Evolutionary conservation across 108 stramenopile species (phyloP).

Genomic region (Aurantiochytrium sp.): DNA sequence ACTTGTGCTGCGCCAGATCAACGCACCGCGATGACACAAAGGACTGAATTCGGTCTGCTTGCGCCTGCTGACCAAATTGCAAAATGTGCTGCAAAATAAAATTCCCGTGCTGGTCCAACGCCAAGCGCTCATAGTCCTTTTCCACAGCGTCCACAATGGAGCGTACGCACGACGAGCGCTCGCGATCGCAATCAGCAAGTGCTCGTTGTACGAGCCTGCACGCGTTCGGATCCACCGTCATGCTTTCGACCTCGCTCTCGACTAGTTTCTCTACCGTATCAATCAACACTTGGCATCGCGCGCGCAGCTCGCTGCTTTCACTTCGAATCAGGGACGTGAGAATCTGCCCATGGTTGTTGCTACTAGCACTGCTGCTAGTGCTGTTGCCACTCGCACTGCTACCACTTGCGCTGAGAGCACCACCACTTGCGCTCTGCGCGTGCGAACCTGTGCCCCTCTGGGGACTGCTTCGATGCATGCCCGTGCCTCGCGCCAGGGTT

Average conservation of each 20-base stretch:
- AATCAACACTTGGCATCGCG: not conserved
- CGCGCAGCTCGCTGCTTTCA: not conserved
- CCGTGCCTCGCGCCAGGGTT: not conserved
- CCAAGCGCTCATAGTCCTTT: not conserved
- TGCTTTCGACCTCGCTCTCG: not conserved
- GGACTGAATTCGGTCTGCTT: not conserved
- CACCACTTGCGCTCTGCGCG: no score
- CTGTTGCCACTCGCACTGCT: no score
- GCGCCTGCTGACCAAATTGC: not conserved
- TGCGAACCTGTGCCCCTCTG: no score
- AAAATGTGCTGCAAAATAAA: constrained; percentile 9
- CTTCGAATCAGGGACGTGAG: not conserved
- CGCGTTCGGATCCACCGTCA: not conserved
- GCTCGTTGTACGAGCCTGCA: not conserved
- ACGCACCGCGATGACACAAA: not conserved
- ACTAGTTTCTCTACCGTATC: not conserved
- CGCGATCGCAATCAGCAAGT: not conserved
- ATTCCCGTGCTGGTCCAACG: not conserved
- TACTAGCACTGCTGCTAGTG: not conserved
- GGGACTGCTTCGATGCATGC: not conserved
- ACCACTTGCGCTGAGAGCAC: no score
- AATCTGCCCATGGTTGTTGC: not conserved
- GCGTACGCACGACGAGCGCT: not conserved
- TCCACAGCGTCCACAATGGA: not conserved
- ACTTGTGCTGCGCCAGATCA: not conserved